Base-by-base conservation (phyloP, 257 asterid genomes). In the Nyctanthes arbortristis region DNA sequence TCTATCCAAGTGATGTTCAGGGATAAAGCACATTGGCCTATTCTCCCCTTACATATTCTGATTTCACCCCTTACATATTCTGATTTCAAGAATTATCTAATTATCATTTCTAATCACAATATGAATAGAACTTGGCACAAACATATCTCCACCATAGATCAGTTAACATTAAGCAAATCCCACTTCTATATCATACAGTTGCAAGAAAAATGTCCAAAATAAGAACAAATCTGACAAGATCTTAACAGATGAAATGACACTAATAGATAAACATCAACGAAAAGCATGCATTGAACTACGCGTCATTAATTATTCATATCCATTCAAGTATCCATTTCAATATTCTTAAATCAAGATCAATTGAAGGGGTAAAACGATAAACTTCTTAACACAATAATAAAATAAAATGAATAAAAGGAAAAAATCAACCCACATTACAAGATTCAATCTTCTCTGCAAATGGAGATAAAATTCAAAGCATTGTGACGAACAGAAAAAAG, bases 331-430 rank as follows among this genome's bases (percentile, higher is more conserved):
- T 4, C 32, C 64, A 47, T 24, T 49, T 14, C 67, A 70, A 71
- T 56, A 61, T 71, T 67, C 39, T 47, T 39, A 14, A 14, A 67
- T 66, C 67, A 65, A 59, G 66, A 40, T 39, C 59, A 62, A 33
- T 18, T 2, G 22, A 24, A 60, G 24, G 55, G 52, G 33, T 16
- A 25, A 58, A 9, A 68, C 49, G 11, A 13, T 25, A 39, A 20
- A 22, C n/a, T n/a, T 24, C 40, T 11, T 11, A 7, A 47, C 39
- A 18, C 69, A 55, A 78, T 47, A 76, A 78, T 72, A 25, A 39
- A 68, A 69, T 65, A 71, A 72, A 66, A 16, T 16, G 12, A 58
- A 32, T 2, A 24, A 65, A 64, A 12, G 52, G 39, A 6, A 4
- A 35, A 4, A 18, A n/a, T n/a, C n/a, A 32, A 3, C 40, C 35